Conservation (phyloP, 1,284 basidiomycete genomes). For the Ustilago esculenta region DNA sequence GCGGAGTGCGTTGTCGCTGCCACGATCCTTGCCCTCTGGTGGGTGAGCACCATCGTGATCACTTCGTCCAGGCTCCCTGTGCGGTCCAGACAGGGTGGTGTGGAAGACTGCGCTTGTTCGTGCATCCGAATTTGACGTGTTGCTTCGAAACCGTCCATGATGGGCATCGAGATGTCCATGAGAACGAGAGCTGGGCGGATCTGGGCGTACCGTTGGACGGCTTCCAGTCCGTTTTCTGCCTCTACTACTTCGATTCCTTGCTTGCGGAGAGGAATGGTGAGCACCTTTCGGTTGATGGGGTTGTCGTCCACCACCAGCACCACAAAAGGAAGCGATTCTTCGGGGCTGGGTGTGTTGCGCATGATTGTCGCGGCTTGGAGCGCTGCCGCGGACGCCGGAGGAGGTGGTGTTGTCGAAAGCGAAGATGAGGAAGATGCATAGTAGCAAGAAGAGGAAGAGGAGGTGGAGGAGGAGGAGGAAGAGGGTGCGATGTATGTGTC, state of each 20-base stretch:
- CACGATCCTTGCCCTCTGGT: constrained; percentile 42
- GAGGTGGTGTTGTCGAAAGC: constrained; percentile 22
- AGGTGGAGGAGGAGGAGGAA: constrained; percentile 12
- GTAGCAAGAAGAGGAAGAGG: constrained; percentile 24
- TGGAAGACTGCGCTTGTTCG: constrained; percentile 17
- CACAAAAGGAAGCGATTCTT: constrained; percentile 29
- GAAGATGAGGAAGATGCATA: constrained; percentile 23
- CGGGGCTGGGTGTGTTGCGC: constrained; percentile 6
- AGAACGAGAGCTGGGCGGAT: constrained; percentile 47
- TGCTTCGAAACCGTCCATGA: constrained; percentile 58
- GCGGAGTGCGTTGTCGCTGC: constrained; percentile 53
- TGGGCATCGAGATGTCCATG: constrained; percentile 63
- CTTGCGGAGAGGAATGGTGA: constrained; percentile 47
- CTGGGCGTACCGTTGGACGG: constrained; percentile 40
- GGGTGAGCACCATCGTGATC: constrained; percentile 30
- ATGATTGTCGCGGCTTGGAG: constrained; percentile 17
- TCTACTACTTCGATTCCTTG: constrained; percentile 44
- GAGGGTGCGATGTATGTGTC: constrained; percentile 19
- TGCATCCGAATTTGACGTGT: constrained; percentile 47
- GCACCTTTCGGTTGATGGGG: constrained; percentile 55
- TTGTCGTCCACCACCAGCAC: constrained; percentile 63
- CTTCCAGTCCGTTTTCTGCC: constrained; percentile 53
- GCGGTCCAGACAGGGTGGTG: constrained; percentile 8
- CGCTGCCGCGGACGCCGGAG: constrained; percentile 6
- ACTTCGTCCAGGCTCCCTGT: constrained; percentile 12